Evolutionary conservation across 1,284 basidiomycete genomes (phyloP).

Genomic region (Takashimella tepidaria): DNA sequence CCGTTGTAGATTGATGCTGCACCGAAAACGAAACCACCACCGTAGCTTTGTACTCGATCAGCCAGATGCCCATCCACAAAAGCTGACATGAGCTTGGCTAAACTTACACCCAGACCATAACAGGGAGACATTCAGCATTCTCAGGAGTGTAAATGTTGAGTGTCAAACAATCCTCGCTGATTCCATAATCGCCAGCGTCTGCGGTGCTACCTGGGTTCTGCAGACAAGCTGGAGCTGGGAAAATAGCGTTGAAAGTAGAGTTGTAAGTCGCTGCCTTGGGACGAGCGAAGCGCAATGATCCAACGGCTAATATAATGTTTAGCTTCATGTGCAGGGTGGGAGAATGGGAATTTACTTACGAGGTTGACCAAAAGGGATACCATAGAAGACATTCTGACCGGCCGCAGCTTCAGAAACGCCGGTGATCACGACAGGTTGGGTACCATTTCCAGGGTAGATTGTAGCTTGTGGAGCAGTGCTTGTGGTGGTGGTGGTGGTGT

Average conservation of each 20-base stretch:
- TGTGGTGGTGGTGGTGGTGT: background rate
- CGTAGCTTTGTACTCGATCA: slow-evolving; percentile 25
- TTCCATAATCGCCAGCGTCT: slow-evolving; percentile 16
- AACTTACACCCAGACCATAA: slow-evolving; percentile 37
- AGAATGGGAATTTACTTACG: slow-evolving; percentile 33
- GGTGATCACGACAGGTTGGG: background rate
- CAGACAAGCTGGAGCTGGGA: slow-evolving; percentile 28
- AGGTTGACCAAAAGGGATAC: slow-evolving; percentile 63
- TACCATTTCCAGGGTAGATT: background rate
- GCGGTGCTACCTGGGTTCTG: slow-evolving; percentile 20
- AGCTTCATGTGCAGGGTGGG: background rate
- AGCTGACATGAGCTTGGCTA: background rate
- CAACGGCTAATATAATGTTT: slow-evolving; percentile 48
- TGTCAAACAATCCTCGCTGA: slow-evolving; percentile 48
- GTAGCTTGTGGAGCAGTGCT: background rate
- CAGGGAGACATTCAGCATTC: slow-evolving; percentile 36
- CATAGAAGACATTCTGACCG: slow-evolving; percentile 45
- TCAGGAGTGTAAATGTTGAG: slow-evolving; percentile 43
- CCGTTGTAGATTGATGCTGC: slow-evolving; percentile 17
- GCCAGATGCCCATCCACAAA: no score
- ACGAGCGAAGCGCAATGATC: slow-evolving; percentile 47
- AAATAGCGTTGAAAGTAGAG: slow-evolving; percentile 26
- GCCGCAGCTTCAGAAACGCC: background rate
- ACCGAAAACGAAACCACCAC: slow-evolving; percentile 38
- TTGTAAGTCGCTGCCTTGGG: slow-evolving; percentile 24